Evolutionary conservation across 1,284 basidiomycete species (phyloP), one percentile per base, ranked within the genome.

Genomic region (Macrocybe sp.): DNA sequence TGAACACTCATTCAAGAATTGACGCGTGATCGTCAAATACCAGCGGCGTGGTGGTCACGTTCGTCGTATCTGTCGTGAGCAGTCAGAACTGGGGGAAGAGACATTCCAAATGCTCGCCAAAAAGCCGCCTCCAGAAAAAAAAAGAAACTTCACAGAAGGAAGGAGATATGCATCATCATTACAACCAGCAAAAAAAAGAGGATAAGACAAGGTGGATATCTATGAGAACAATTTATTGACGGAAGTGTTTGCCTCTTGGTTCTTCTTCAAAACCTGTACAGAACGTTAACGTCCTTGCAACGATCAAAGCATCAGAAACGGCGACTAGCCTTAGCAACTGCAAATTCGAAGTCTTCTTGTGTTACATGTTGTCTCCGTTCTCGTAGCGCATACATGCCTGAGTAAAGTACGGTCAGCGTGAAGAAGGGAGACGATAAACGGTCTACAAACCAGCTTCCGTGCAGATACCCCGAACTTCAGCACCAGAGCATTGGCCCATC

Each of bases 401-500:
- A 31, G 22, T 22, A 22, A 22, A 22, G 22, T 22, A 22, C 22
- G 3, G 22, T 22, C 22, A 22, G 22, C 22, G 22, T 22, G 22
- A 22, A 22, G 22, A 22, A 22, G 2, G 22, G 22, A 22, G 22
- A 22, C 22, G 3, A 22, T 22, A 22, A 22, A 22, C 22, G 22
- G 3, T 22, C 22, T 22, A 22, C 22, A 22, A 22, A 84, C 92
- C 94, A 29, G 95, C 96, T 74, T 99, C 96, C 0, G 96, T 98
- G 68, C 95, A 98, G 60, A 99, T 98, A 72, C 96, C 96, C 33
- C 96, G 82, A 8, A 98, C 96, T 67, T 99, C 96, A 5, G 96
- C 96, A 61, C 96, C 96, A 1, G 93, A 97, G 64, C 95, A 97
- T 62, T 96, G 91, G 2, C 96, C 96, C 96, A 98, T 99, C 79